A percentile compares a stretch with the other conserved stretches of the same genome.
Evolutionary conservation across 1,284 basidiomycete genomes (phyloP).

Genomic region (Papiliotrema fonsecae): DNA sequence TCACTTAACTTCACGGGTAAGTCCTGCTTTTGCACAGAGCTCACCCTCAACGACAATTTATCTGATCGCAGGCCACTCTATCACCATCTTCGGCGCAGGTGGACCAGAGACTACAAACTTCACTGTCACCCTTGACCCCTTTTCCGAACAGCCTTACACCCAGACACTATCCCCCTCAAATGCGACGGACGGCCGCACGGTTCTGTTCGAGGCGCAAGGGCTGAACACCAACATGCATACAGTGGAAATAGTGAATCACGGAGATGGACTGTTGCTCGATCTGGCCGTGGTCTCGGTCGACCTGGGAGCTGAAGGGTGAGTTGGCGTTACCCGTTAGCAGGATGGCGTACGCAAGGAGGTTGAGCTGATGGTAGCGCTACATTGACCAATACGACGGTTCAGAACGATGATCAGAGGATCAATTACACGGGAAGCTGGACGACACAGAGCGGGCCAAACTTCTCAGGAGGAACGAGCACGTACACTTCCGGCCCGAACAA

Average conservation of each 20-base stretch:
- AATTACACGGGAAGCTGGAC: slow-evolving; percentile 44
- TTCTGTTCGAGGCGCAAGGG: slow-evolving; percentile 22
- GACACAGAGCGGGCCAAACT: slow-evolving; percentile 35
- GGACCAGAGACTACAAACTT: slow-evolving; percentile 27
- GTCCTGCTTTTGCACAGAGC: background rate
- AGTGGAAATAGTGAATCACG: slow-evolving; percentile 29
- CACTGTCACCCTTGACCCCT: slow-evolving; percentile 35
- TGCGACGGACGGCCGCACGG: slow-evolving; percentile 18
- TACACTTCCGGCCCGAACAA: slow-evolving; percentile 37
- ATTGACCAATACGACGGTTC: slow-evolving; percentile 40
- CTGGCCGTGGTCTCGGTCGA: slow-evolving; percentile 26
- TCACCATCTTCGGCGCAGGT: slow-evolving; percentile 39
- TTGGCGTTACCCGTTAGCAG: no score
- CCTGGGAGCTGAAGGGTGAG: slow-evolving; percentile 38
- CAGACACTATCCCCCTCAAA: slow-evolving; percentile 11
- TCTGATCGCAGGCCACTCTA: slow-evolving; percentile 14
- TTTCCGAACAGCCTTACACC: slow-evolving; percentile 13
- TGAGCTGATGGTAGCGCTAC: slow-evolving; percentile 22
- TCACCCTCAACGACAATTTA: background rate
- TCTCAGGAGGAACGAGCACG: slow-evolving; percentile 36
- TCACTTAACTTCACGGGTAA: slow-evolving; percentile 38
- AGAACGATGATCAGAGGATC: slow-evolving; percentile 30
- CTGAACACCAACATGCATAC: slow-evolving; percentile 23
- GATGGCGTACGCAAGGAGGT: no score
- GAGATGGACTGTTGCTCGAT: slow-evolving; percentile 37